Percentiles rank a stretch among this genome's conserved stretches.
Evolutionary conservation across 441 rosid genomes (phyloP).

Genomic region (Gossypium lobatum): DNA sequence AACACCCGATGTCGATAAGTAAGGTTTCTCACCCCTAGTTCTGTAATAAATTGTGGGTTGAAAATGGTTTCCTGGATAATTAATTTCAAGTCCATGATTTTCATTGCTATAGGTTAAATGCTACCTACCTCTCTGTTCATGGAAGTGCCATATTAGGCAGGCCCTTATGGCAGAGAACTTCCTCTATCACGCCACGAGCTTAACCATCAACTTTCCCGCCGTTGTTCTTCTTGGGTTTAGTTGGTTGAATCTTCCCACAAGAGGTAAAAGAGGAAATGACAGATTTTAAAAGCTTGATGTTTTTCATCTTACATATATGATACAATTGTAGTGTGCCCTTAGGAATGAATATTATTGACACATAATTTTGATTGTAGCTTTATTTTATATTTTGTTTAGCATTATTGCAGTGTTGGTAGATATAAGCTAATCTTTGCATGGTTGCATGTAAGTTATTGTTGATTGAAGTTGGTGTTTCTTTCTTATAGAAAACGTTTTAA

Average conservation of each 20-base stretch:
- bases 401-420: no score
- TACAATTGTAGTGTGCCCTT: background rate
- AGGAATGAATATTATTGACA: background rate
- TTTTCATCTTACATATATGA: background rate
- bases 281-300: background rate
- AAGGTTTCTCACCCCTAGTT: slow-evolving; percentile 14
- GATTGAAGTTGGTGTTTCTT: background rate
- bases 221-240: background rate
- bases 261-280: background rate
- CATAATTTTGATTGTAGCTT: background rate
- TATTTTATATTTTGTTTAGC: background rate
- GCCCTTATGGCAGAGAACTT: slow-evolving; percentile 59
- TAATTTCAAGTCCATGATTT: slow-evolving; percentile 12
- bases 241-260: background rate
- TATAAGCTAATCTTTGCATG: background rate
- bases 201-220: slow-evolving; percentile 5
- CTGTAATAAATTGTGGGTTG: background rate
- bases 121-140: slow-evolving; percentile 65
- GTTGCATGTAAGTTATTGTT: background rate
- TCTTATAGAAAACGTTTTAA: no score
- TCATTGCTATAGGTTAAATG: slow-evolving; percentile 62
- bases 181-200: slow-evolving; percentile 43
- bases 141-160: slow-evolving; percentile 72
- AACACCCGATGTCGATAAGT: slow-evolving; percentile 86
- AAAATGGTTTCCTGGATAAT: slow-evolving; percentile 12